Percentiles rank a stretch among this genome's conserved stretches.
Conservation (phyloP, 805 yeast genomes). For the Grigorovia transvaalensis region DNA sequence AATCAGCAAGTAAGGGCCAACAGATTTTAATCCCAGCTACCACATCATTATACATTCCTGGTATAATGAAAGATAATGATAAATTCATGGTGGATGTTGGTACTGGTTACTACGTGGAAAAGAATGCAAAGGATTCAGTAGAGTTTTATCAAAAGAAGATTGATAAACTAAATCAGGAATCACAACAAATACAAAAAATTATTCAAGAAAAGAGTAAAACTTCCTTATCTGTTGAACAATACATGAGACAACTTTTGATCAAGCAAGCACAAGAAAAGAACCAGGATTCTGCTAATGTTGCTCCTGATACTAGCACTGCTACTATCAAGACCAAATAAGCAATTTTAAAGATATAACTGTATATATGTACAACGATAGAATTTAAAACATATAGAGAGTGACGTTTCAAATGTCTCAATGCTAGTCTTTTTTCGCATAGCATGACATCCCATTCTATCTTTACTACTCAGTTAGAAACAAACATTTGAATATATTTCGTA, state of each 20-base stretch:
- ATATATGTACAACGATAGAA: not conserved
- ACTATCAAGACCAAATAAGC: not conserved
- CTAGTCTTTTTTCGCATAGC: too few relatives aligned
- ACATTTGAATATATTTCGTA: too few relatives aligned
- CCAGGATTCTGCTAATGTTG: not conserved
- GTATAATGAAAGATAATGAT: slow-evolving; percentile 52
- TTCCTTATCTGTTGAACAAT: slow-evolving; percentile 24
- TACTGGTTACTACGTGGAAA: slow-evolving; percentile 90
- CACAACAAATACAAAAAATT: slow-evolving; percentile 61
- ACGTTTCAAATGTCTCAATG: too few relatives aligned
- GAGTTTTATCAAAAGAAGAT: slow-evolving; percentile 66
- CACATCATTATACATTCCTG: slow-evolving; percentile 82
- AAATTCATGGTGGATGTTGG: slow-evolving; percentile 88
- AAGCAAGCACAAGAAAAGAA: slow-evolving; percentile 12
- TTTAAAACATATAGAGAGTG: too few relatives aligned
- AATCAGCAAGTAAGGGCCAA: slow-evolving; percentile 33
- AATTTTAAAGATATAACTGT: not conserved
- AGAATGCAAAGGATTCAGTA: slow-evolving; percentile 54
- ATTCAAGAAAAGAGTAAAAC: slow-evolving; percentile 61
- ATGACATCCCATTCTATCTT: too few relatives aligned
- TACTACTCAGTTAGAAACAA: too few relatives aligned
- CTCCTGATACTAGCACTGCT: not conserved
- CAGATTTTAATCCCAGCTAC: slow-evolving; percentile 79
- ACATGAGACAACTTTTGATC: slow-evolving; percentile 22
- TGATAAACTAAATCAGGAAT: slow-evolving; percentile 59